Conservation (phyloP, 2,329 filamentous ascomycete genomes). For the Akanthomyces uredinophilus region DNA sequence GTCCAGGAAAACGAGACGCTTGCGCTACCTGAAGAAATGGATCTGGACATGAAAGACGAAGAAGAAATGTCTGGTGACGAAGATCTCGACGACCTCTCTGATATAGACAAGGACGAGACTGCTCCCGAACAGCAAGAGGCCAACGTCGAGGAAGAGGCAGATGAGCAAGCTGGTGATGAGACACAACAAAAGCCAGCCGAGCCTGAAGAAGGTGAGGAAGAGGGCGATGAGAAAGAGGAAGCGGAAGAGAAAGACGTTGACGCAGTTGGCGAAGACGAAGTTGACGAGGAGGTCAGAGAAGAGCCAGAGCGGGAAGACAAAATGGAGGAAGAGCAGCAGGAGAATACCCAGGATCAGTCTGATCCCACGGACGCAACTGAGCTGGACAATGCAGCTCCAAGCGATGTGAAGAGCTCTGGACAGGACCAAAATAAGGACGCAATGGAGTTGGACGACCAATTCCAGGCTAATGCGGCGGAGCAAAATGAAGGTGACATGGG, state of each 20-base stretch:
- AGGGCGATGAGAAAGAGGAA: constrained; percentile 34
- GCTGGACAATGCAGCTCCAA: constrained; percentile 58
- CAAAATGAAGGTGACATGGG: constrained; percentile 62
- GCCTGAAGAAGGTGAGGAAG: constrained; percentile 26
- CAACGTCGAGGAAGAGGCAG: constrained; percentile 32
- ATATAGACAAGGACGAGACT: constrained; percentile 35
- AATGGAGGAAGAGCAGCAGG: constrained; percentile 30
- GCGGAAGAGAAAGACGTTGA: constrained; percentile 49
- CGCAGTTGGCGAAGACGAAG: constrained; percentile 32
- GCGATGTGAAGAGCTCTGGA: constrained; percentile 58
- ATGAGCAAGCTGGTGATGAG: constrained; percentile 35
- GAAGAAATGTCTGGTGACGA: constrained; percentile 53
- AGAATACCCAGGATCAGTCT: constrained; percentile 36
- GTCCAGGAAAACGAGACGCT: constrained; percentile 76
- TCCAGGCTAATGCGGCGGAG: constrained; percentile 56
- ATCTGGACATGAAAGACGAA: constrained; percentile 72
- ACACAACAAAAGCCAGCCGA: constrained; percentile 25
- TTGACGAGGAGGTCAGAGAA: constrained; percentile 25
- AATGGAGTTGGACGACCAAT: constrained; percentile 57
- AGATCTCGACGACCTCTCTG: constrained; percentile 53
- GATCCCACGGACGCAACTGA: constrained; percentile 31
- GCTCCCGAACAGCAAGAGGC: constrained; percentile 32
- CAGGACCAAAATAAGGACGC: constrained; percentile 61
- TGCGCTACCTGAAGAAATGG: constrained; percentile 82
- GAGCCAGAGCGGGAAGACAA: constrained; percentile 26